Conservation (phyloP, 306 rosid species). For the Mucuna pruriens region DNA sequence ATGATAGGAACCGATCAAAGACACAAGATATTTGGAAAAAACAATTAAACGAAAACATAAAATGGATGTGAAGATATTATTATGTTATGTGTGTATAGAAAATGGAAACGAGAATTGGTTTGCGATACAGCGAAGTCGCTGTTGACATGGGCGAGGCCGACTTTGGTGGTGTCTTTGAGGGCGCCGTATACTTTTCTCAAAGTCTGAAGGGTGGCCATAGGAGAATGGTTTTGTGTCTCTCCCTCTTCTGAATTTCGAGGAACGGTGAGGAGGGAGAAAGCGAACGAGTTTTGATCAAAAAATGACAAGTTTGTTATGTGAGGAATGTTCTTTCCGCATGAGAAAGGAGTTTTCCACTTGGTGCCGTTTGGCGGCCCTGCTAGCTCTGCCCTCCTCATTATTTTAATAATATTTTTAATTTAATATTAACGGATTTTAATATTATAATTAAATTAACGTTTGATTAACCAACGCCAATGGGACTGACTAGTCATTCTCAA, state of each 20-base stretch:
- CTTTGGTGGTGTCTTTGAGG: slow-evolving; percentile 83
- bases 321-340: neutral
- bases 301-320: neutral
- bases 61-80: slow-evolving; percentile 12
- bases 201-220: slow-evolving; percentile 73
- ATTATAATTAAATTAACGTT: too few species aligned
- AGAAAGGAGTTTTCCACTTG: neutral
- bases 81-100: too few species aligned
- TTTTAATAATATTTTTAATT: neutral
- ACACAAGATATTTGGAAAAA: neutral
- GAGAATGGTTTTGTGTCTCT: neutral
- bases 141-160: slow-evolving; percentile 92
- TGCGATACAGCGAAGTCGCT: slow-evolving; percentile 61
- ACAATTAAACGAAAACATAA: neutral
- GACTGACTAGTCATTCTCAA: too few species aligned
- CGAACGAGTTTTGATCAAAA: neutral
- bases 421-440: neutral
- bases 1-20: slow-evolving; percentile 22
- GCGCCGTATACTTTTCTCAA: slow-evolving; percentile 93
- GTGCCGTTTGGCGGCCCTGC: neutral
- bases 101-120: neutral
- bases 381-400: neutral
- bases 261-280: neutral
- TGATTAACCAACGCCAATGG: too few species aligned
- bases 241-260: neutral